phyloP scores from a whole-genome alignment of 2,329 filamentous ascomycete genomes.

The Macrophomina phaseolina region DNA sequence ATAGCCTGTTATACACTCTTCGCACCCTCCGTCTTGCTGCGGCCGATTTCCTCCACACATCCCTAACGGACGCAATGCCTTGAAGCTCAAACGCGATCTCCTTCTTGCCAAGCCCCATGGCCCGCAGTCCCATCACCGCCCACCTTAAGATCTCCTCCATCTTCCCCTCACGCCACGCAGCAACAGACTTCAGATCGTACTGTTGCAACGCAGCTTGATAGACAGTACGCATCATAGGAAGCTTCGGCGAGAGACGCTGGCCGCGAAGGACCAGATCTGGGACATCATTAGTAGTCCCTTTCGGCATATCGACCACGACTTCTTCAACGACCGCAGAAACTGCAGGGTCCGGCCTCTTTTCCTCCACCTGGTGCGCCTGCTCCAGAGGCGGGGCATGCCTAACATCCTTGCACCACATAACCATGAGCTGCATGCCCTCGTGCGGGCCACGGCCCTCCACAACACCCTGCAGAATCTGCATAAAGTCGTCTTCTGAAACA shows the following conservation, averaged over 20 bases:
- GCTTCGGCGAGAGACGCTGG: background rate
- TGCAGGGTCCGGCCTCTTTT: background rate
- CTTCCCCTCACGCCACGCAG: background rate
- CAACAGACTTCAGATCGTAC: background rate
- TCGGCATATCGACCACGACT: background rate
- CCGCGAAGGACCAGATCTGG: background rate
- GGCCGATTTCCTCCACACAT: background rate
- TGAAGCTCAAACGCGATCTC: constrained; percentile 1
- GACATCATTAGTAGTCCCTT: background rate
- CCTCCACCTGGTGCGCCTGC: background rate
- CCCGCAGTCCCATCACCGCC: background rate
- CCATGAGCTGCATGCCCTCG: constrained; percentile 55
- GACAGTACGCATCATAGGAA: constrained; percentile 17
- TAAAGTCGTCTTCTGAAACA: constrained; percentile 49
- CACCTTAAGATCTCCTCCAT: background rate
- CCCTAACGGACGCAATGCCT: background rate
- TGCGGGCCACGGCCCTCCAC: constrained; percentile 55
- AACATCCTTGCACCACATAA: constrained; percentile 50
- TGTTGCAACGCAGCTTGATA: background rate
- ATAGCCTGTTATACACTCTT: background rate
- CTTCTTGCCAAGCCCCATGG: background rate
- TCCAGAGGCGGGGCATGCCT: background rate
- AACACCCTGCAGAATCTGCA: constrained; percentile 57
- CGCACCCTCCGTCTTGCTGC: background rate
- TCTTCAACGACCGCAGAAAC: background rate